phyloP scores from a whole-genome alignment of 2,329 filamentous ascomycete genomes.

The Calonectria fujianensis region DNA sequence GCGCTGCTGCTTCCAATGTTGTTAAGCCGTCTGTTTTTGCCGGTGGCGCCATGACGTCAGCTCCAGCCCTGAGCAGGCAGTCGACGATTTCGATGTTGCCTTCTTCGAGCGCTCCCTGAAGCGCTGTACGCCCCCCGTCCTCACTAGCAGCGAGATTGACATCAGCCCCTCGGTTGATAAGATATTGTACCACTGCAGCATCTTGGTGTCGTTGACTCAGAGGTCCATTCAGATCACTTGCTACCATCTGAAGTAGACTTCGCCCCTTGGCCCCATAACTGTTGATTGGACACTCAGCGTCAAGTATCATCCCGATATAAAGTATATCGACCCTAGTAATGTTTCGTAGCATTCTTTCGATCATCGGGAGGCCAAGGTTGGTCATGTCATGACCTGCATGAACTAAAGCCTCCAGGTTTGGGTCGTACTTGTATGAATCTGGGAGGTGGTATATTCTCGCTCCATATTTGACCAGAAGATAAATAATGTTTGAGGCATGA shows the following conservation, averaged over 20 bases:
- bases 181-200: neutral
- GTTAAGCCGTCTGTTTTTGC: neutral
- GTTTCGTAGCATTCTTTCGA: neutral
- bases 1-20: neutral
- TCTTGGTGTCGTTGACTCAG: accelerated
- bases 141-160: constrained; percentile 4
- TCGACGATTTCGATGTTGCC: neutral
- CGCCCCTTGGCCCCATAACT: neutral
- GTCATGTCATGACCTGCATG: constrained; percentile 7
- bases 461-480: neutral
- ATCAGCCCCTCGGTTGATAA: neutral
- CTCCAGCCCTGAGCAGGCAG: neutral
- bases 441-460: neutral
- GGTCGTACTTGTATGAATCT: too few species aligned
- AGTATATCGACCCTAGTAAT: neutral
- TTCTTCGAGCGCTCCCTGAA: neutral
- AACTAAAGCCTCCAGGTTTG: neutral
- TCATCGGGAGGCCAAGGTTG: neutral
- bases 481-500: accelerated
- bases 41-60: constrained; percentile 1
- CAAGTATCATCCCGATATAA: neutral
- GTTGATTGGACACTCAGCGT: neutral
- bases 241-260: neutral
- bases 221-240: accelerated
- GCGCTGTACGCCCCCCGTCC: neutral